These are phyloP conservation scores for Luffa aegyptiaca DNA, from an alignment of 306 rosid genomes.

Conservation along the genomic window DNA sequence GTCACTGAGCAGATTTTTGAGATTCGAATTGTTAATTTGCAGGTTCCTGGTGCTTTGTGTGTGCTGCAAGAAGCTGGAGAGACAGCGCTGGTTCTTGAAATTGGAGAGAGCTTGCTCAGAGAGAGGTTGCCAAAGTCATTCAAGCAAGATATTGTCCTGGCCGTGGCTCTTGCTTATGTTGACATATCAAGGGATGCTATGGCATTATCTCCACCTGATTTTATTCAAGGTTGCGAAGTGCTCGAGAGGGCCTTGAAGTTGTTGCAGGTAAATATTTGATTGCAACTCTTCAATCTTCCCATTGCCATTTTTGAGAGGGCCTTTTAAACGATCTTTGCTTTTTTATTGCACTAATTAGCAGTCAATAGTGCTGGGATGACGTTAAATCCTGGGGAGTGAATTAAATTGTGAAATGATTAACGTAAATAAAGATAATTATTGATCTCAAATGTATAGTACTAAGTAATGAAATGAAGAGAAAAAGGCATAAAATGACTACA, in stretches of 20 bases:
- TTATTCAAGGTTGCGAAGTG: conserved; percentile 67
- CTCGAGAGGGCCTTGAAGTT: conserved; percentile 94
- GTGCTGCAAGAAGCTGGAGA: conserved; percentile 90
- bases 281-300: neutral
- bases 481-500: neutral
- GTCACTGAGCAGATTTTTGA: neutral
- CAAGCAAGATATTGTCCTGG: conserved; percentile 89
- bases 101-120: conserved; percentile 66
- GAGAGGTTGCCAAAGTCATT: conserved; percentile 85
- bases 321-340: neutral
- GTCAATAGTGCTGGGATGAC: neutral
- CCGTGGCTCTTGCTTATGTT: conserved; percentile 78
- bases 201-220: conserved; percentile 73
- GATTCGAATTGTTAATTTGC: conserved; percentile 15
- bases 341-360: neutral
- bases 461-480: neutral
- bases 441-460: neutral
- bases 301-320: neutral
- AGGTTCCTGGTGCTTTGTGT: conserved; percentile 96
- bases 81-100: conserved; percentile 55
- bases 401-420: neutral
- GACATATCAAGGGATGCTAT: conserved; percentile 88
- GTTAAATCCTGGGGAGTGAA: neutral
- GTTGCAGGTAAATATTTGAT: conserved; percentile 50
- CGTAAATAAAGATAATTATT: neutral